Conservation (phyloP, 495 filamentous ascomycete species). For the Aspergillus cristatus region DNA sequence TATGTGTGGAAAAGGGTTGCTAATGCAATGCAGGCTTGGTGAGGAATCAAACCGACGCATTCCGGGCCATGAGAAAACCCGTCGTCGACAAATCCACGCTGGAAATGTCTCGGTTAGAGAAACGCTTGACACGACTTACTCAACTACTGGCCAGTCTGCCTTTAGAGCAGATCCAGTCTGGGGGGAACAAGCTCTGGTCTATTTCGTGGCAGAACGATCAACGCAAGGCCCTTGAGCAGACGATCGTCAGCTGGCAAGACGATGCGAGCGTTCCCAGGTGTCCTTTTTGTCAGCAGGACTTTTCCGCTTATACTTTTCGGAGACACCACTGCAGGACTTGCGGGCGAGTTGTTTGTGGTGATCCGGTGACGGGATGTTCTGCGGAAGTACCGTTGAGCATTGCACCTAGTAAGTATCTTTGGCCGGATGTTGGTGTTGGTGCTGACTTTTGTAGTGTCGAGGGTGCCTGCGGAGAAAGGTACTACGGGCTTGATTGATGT, state of each 20-base stretch:
- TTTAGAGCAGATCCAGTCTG: conserved; percentile 43
- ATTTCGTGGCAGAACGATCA: conserved; percentile 53
- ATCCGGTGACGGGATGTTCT: conserved; percentile 75
- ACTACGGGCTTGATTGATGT: conserved; percentile 49
- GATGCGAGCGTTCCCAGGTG: conserved; percentile 72
- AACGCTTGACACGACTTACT: conserved; percentile 82
- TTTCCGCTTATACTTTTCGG: conserved; percentile 78
- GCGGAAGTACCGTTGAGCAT: conserved; percentile 74
- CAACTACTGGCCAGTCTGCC: conserved; percentile 67
- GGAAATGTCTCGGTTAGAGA: conserved; percentile 83
- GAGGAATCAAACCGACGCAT: conserved; percentile 61
- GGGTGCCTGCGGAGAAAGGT: conserved; percentile 50
- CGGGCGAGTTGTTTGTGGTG: conserved; percentile 84
- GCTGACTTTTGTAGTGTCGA: conserved; percentile 30
- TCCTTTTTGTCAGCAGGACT: conserved; percentile 92
- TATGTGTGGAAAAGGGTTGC: conserved; percentile 2
- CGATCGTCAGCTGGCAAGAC: conserved; percentile 90
- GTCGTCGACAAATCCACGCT: conserved; percentile 75
- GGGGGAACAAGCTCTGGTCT: conserved; percentile 46
- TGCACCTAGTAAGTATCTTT: conserved; percentile 50
- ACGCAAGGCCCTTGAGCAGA: conserved; percentile 76
- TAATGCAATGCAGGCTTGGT: conserved; percentile 36
- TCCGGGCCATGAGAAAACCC: conserved; percentile 58
- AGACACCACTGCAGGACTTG: conserved; percentile 93
- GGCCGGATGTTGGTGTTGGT: neutral